Evolutionary conservation across 2,329 filamentous ascomycete genomes (phyloP).

Genomic region (Dactylellina parvicollis): DNA sequence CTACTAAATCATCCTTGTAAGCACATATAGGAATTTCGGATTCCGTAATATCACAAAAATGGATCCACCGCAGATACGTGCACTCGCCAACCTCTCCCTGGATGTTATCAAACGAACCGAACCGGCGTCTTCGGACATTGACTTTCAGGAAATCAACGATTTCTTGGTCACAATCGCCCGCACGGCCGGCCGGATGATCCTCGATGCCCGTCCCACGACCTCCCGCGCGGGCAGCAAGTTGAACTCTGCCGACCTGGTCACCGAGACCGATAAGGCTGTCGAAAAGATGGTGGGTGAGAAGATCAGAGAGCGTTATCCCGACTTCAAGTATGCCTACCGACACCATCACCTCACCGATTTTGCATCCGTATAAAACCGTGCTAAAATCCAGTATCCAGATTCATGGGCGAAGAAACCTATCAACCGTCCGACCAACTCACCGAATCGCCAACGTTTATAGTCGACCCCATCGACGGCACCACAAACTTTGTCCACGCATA

Average conservation of each 20-base stretch:
- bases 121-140: conserved; percentile 60
- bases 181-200: conserved; percentile 73
- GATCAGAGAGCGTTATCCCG: conserved; percentile 67
- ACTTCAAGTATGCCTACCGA: conserved; percentile 62
- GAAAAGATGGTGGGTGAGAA: conserved; percentile 70
- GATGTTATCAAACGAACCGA: background rate
- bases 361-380: background rate
- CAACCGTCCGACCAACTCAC: conserved; percentile 66
- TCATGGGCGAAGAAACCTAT: conserved; percentile 72
- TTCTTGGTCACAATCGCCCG: conserved; percentile 70
- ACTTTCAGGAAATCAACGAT: conserved; percentile 72
- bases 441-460: conserved; percentile 69
- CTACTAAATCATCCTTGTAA: too few species aligned
- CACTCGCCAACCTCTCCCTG: background rate
- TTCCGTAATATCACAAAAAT: too few species aligned
- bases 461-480: conserved; percentile 73
- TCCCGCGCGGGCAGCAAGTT: conserved; percentile 71
- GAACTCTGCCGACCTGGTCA: conserved; percentile 76
- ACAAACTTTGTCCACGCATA: conserved; percentile 73
- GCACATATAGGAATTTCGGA: too few species aligned
- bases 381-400: conserved; percentile 58
- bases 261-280: conserved; percentile 73
- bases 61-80: background rate
- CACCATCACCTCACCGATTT: background rate
- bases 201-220: conserved; percentile 70